Base-by-base conservation (phyloP, 257 asterid species). In the Ballota nigra region DNA sequence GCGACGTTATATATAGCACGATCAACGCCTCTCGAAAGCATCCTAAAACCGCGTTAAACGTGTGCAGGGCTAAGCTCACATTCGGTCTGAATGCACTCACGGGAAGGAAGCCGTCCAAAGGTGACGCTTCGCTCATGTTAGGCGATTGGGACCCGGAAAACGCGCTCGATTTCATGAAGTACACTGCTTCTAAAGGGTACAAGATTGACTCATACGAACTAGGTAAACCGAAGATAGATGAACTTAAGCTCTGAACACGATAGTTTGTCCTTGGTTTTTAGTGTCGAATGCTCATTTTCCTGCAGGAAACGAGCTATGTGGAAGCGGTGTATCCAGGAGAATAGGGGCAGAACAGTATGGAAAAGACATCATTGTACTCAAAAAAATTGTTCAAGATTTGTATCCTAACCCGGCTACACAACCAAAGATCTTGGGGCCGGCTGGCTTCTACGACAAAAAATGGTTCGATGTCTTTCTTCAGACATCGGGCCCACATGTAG, bases 171-270 rank as follows among this genome's bases (percentile, higher is more conserved):
- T 78, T 92, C 68, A 92, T 92, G 85, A 62, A 61, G n/a, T 86
- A 89, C 85, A 85, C 92, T 1, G 76, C 79, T 52, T 38, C 60
- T 0, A 85, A 84, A 75, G 96, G 96, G 77, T 89, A 85, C 90
- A 86, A 79, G 81, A 90, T 89, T 49, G 88, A 92, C 62, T 92
- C 96, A 16, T 92, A 82, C 71, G 98, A 92, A 81, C 82, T 92
- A 9, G 98, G 96, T 87, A 79, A 53, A 12, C 5, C 8, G 4
- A 20, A 40, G 24, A 43, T 1, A 29, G 5, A 34, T 4, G 19
- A 12, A 38, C 8, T n/a, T 41, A 58, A 4, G n/a, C 41, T 23
- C 57, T 60, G 6, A 11, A 16, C 4, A 23, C 38, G 57, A 40
- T 41, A 6, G 9, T 23, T 22, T 47, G 15, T 40, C 67, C 16